These are phyloP conservation scores for Paraurostyla sp. DNA, from an alignment of 73 alveolate genomes.

Conservation along the genomic window DNA sequence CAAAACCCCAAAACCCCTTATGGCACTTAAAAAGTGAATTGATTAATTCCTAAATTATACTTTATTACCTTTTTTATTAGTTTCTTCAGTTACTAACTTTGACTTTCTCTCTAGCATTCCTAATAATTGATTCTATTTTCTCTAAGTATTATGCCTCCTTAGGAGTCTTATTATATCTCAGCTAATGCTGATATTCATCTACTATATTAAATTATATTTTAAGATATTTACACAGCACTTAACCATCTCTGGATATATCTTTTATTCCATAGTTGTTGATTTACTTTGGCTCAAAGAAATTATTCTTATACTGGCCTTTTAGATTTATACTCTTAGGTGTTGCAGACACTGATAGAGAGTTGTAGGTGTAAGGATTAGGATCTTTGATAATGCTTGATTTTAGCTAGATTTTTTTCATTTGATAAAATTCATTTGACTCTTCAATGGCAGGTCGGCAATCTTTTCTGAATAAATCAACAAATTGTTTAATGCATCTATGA, in stretches of 20 bases:
- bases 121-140: conserved; percentile 8
- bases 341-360: too few species aligned
- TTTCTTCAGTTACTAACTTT: too few species aligned
- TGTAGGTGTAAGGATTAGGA: conserved; percentile 11
- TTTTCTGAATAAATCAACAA: conserved; percentile 1
- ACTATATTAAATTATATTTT: neutral
- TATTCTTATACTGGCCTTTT: neutral
- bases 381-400: neutral
- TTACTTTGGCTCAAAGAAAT: neutral
- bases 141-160: neutral
- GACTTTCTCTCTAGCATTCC: neutral
- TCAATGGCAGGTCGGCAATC: conserved; percentile 50
- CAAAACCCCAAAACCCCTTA: too few species aligned
- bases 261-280: neutral
- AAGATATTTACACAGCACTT: neutral
- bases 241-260: conserved; percentile 9
- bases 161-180: neutral
- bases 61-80: too few species aligned
- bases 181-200: neutral
- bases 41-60: too few species aligned
- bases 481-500: neutral
- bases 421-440: conserved; percentile 46
- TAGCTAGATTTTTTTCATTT: conserved; percentile 34
- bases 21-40: too few species aligned
- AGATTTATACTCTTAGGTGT: neutral